Percentiles rank a stretch among this genome's conserved stretches.
Conservation (phyloP, 495 filamentous ascomycete genomes). For the Paragyromitra xinjiangensis region DNA sequence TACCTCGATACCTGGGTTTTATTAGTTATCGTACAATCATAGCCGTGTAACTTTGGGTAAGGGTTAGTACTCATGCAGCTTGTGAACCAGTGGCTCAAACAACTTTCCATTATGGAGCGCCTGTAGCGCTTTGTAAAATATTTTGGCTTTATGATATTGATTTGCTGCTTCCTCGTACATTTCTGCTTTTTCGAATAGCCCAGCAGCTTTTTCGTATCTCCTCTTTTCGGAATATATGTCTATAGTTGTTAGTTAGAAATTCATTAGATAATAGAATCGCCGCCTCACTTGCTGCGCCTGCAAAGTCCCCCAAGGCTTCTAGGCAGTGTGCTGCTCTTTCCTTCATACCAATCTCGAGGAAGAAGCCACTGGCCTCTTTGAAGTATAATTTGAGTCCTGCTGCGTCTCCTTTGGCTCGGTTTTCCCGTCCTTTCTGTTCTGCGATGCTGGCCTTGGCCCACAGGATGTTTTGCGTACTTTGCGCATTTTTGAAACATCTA, state of each 20-base stretch:
- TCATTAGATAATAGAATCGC: not conserved
- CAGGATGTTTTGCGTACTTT: conserved; percentile 19
- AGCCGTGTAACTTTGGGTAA: too few species aligned
- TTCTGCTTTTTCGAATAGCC: conserved; percentile 24
- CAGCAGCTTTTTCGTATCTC: conserved; percentile 32
- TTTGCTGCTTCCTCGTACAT: conserved; percentile 29
- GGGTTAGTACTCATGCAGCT: conserved; percentile 22
- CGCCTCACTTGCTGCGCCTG: conserved; percentile 28
- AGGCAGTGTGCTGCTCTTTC: conserved; percentile 37
- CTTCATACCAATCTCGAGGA: conserved; percentile 24
- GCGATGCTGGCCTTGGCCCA: conserved; percentile 32
- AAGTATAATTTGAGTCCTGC: conserved; percentile 14
- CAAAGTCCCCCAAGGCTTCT: conserved; percentile 26
- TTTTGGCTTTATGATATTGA: conserved; percentile 3
- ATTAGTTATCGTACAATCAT: not conserved
- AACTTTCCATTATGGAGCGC: conserved; percentile 21
- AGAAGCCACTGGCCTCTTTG: conserved; percentile 21
- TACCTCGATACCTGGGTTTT: not conserved
- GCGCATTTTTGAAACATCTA: conserved; percentile 39
- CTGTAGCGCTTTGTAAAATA: conserved; percentile 22
- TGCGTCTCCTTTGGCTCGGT: conserved; percentile 13
- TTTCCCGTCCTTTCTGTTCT: conserved; percentile 30
- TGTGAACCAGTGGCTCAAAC: conserved; percentile 13
- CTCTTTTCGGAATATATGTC: conserved; percentile 19
- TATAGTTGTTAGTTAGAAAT: not conserved